Evolutionary conservation across 225 moss, liverwort and hornwort genomes (phyloP), one percentile per base, ranked within the genome.

Genomic region (Physcomitrium patens): DNA sequence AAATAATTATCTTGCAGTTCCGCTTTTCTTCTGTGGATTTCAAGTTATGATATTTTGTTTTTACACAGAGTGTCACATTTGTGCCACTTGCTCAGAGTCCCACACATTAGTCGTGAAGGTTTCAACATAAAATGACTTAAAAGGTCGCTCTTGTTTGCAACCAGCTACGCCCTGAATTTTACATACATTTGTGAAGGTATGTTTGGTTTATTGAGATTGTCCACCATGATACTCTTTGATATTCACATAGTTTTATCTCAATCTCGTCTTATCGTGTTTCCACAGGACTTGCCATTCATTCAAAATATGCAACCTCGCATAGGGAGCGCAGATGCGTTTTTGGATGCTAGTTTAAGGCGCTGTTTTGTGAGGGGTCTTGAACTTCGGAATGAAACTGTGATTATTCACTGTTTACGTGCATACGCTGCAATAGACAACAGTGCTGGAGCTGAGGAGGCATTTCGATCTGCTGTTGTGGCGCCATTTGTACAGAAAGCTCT

Each of bases 351-450:
- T 78, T 66, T 94, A 53, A 77, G 84, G 51, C 84, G 88, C 74
- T 88, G 88, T 61, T 94, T 94, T 82, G 82, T 88, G 75, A 86
- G 88, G 68, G 91, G 88, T 42, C 79, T 94, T 69, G 91, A 94
- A 69, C 84, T 90, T 74, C 78, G 72, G 67, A 90, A 94, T 84
- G 88, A 86, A 67, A 83, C 76, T 17, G 91, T 94, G 10, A 91
- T 94, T 70, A 83, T 90, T 65, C 91, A 94, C 77, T 94, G 94
- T 65, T 86, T 94, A 52, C 88, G 94, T 54, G 91, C 94, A 59
- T 94, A 91, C 82, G 87, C 94, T 76, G 91, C 94, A 19, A 90
- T 94, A 68, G 94, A 94, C 46, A 90, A 94, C 58, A 94, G 85
- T 66, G 70, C 83, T 78, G 91, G 94, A 22, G 94, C 94, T 55